A percentile compares a stretch with the other conserved stretches of the same genome.
phyloP scores from a whole-genome alignment of 306 rosid genomes.

The Cicer yamashitae region DNA sequence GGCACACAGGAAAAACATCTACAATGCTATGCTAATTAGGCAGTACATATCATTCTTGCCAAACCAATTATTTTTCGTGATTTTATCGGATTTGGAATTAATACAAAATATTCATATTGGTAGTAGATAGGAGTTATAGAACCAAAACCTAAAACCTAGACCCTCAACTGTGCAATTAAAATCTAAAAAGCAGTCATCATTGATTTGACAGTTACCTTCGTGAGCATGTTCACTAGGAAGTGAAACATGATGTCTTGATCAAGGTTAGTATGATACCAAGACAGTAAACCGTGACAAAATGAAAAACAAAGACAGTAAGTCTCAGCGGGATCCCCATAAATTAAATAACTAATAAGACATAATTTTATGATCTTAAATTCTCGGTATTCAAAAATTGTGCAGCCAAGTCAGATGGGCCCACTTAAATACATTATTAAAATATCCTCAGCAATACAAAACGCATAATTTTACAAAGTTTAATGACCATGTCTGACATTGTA shows the following conservation, averaged over 20 bases:
- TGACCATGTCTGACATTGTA: not conserved
- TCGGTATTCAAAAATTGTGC: not conserved
- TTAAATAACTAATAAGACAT: conserved; percentile 16
- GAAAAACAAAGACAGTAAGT: not conserved
- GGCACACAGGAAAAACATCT: conserved; percentile 2
- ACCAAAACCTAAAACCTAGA: conserved; percentile 3
- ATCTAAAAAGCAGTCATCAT: not conserved
- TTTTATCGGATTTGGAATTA: conserved; percentile 25
- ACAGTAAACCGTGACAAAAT: not conserved
- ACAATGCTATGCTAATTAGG: not conserved
- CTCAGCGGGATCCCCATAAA: conserved; percentile 14
- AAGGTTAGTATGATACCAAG: not conserved
- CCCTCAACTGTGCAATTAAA: not conserved
- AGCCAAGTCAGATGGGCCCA: not conserved
- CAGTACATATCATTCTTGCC: not conserved
- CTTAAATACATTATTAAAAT: conserved; percentile 2
- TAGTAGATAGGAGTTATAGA: not conserved
- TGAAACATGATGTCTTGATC: not conserved
- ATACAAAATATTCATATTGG: conserved; percentile 5
- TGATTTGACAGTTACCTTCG: not conserved
- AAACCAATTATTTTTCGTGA: not conserved
- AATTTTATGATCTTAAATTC: not conserved
- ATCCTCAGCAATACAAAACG: conserved; percentile 13
- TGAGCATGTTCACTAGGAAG: not conserved
- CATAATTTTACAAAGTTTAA: not conserved